Evolutionary conservation across 805 yeast genomes (phyloP).

Genomic region (Schwanniomyces occidentalis): DNA sequence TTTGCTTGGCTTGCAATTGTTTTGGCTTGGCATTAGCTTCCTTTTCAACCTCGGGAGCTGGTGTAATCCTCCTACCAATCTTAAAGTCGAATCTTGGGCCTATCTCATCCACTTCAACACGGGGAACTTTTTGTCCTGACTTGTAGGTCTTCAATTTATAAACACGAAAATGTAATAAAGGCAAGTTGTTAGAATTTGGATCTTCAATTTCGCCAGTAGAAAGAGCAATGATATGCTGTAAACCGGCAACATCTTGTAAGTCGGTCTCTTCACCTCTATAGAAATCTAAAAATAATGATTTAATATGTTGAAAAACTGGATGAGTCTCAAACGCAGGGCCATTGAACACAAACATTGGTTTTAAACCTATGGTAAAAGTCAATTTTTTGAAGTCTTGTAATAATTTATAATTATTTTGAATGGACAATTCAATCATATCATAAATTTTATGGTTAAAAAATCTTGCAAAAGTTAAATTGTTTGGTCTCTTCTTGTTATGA

Average conservation of each 20-base stretch:
- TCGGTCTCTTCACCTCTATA: constrained; percentile 82
- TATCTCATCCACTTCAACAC: constrained; percentile 91
- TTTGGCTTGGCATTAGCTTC: constrained; percentile 83
- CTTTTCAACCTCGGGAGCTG: constrained; percentile 85
- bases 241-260: constrained; percentile 89
- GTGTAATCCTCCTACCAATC: constrained; percentile 80
- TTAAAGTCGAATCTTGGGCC: constrained; percentile 95
- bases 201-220: constrained; percentile 77
- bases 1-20: constrained; percentile 75
- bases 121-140: constrained; percentile 85
- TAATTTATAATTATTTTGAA: constrained; percentile 64
- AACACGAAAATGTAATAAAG: constrained; percentile 85
- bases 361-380: constrained; percentile 85
- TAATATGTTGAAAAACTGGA: constrained; percentile 81
- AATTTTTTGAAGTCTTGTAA: constrained; percentile 75
- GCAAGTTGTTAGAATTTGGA: constrained; percentile 68
- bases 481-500: constrained; percentile 88
- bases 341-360: constrained; percentile 91
- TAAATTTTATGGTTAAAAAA: constrained; percentile 87
- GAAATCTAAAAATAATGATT: constrained; percentile 87
- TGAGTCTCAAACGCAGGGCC: constrained; percentile 90
- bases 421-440: constrained; percentile 90
- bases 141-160: constrained; percentile 79
- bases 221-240: constrained; percentile 85
- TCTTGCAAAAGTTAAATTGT: constrained; percentile 82